Base-by-base conservation (phyloP, 2,329 filamentous ascomycete genomes). In the Scleromitrula shiraiana region DNA sequence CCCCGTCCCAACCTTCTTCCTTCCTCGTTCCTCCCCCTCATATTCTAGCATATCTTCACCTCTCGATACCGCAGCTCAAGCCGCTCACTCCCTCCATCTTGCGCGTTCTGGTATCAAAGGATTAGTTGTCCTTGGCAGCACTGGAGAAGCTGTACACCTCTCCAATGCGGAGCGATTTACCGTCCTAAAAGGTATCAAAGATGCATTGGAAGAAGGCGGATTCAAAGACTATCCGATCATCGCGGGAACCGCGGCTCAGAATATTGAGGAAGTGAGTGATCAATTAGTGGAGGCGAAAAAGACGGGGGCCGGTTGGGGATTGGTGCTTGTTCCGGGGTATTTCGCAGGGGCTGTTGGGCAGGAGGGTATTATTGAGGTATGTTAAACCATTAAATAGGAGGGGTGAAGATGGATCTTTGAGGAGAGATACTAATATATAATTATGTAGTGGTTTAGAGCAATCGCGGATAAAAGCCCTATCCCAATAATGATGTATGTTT, bases 271-370 rank as follows among this genome's bases (percentile, higher is more conserved):
- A 53, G 74, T 76, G 0, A 62, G 83, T 4, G 66, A 73, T 48
- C 76, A 77, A 59, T 50, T 72, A 47, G 53, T 62, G 8, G 62
- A 65, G 46, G 76, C 76, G 49, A 72, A 74, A 52, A 67, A 72
- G 36, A 77, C 78, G 0, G 78, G 79, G 9, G 75, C 75, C 10
- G 74, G 79, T 53, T 83, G 76, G 71, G 80, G 78, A 19, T 67
- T 84, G 50, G 76, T 80, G 29, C 70, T 85, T 38, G 76, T 77
- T 35, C 80, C 80, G 0, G 79, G 79, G 0, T 85, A 84, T 62
- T 85, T 84, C 63, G 79, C 78, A 2, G 66, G 70, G 0, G 73
- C 73, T 2, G 76, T 71, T 22, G 75, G 67, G 37, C 78, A 83
- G 62, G 71, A 76, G 41, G 77, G 77, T 3, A 69, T 85, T 17